Evolutionary conservation across 306 rosid genomes (phyloP).

Genomic region (Herpetospermum pedunculosum): DNA sequence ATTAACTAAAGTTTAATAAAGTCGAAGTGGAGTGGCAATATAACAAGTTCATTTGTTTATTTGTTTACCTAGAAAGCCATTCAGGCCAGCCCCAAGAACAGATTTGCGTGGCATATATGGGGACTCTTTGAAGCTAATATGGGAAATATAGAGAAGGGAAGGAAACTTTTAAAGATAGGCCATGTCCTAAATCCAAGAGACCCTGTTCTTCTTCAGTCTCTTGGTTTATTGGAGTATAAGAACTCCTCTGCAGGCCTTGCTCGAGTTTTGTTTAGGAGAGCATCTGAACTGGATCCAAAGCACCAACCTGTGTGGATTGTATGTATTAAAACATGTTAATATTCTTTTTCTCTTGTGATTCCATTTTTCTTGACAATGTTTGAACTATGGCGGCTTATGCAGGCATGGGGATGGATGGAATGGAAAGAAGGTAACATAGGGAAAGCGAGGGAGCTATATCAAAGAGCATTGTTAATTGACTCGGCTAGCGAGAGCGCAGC

Average conservation of each 20-base stretch:
- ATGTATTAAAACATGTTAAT: conserved; percentile 18
- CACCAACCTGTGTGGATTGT: conserved; percentile 99
- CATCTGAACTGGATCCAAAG: conserved; percentile 79
- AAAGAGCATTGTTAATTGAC: conserved; percentile 49
- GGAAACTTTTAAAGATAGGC: conserved; percentile 74
- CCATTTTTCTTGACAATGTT: not conserved
- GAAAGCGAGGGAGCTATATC: conserved; percentile 72
- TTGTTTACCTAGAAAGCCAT: conserved; percentile 53
- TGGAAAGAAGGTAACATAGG: conserved; percentile 89
- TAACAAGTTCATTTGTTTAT: not conserved
- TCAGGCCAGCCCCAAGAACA: conserved; percentile 90
- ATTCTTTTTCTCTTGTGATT: not conserved
- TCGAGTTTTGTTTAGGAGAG: conserved; percentile 71
- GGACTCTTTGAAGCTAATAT: conserved; percentile 80
- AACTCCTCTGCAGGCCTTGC: conserved; percentile 70
- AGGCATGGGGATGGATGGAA: conserved; percentile 99
- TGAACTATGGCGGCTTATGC: conserved; percentile 23
- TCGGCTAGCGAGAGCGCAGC: conserved; percentile 74
- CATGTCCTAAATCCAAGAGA: conserved; percentile 88
- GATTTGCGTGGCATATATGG: conserved; percentile 97
- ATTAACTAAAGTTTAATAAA: not conserved
- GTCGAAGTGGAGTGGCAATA: not conserved
- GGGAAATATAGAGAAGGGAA: conserved; percentile 65
- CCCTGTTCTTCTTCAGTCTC: conserved; percentile 89
- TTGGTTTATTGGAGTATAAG: conserved; percentile 80